These are phyloP conservation scores for Cystobasidium slooffiae DNA, from an alignment of 1,284 basidiomycete genomes.

Conservation along the genomic window DNA sequence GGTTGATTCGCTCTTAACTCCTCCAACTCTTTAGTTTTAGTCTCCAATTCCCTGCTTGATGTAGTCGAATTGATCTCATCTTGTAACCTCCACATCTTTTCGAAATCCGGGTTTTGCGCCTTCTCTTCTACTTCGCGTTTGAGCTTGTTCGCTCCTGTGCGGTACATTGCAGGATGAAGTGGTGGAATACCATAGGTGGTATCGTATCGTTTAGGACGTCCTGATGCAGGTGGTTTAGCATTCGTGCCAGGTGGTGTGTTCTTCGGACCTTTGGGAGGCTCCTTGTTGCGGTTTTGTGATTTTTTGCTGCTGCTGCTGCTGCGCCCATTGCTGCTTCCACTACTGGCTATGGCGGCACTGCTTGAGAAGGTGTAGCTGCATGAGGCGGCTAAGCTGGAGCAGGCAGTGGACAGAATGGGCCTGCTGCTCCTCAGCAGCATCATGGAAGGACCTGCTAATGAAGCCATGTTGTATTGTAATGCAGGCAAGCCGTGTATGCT, in stretches of 20 bases:
- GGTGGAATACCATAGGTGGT: conserved; percentile 50
- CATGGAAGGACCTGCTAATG: conserved; percentile 6
- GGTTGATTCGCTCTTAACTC: conserved; percentile 37
- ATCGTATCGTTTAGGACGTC: conserved; percentile 50
- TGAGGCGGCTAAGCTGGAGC: not conserved
- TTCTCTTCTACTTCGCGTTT: conserved; percentile 14
- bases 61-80: conserved; percentile 11
- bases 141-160: conserved; percentile 14
- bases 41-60: conserved; percentile 4
- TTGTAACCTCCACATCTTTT: conserved; percentile 37
- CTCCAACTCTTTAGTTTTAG: conserved; percentile 23
- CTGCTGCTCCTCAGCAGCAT: not conserved
- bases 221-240: conserved; percentile 36
- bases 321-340: not conserved
- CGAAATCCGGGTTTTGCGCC: conserved; percentile 30
- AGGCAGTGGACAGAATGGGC: not conserved
- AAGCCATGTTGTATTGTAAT: conserved; percentile 6
- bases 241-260: conserved; percentile 36
- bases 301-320: conserved; percentile 21
- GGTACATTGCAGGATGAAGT: conserved; percentile 11
- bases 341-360: not conserved
- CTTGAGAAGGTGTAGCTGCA: conserved; percentile 16
- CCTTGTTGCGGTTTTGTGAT: not conserved
- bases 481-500: not conserved
- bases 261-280: conserved; percentile 21